Evolutionary conservation across 2,329 filamentous ascomycete genomes (phyloP), one percentile per base, ranked within the genome.

Genomic region (Drechmeria coniospora): DNA sequence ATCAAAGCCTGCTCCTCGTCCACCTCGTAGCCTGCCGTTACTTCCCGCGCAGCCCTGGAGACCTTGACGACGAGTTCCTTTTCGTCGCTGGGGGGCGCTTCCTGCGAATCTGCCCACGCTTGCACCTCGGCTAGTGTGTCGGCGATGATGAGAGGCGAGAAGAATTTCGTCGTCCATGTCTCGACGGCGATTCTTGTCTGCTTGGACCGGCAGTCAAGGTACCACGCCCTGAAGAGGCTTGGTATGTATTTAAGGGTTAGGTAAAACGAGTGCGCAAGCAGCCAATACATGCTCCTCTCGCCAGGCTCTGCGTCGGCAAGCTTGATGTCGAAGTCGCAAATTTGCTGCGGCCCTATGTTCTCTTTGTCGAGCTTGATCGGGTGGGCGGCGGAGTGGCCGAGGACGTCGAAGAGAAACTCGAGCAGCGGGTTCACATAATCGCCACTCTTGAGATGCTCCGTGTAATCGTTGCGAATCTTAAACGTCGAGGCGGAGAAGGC

Each of bases 1-100:
- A 95, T 90, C 8, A 76, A 67, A 32, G 90, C 83, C 17, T 74
- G 74, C 41, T 80, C 73, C 34, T 95, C 87, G 47, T 98, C 90
- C 8, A 98, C 72, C 28, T 80, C 73, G 47, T 93, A 94, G 4
- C 75, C 75, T 0, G 83, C 84, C 9, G 75, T 77, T 20, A 95
- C 71, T 50, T 95, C 87, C 26, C 69, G 68, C 1, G 74, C 73
- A 8, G 69, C 62, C 19, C 67, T 65, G 31, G 75, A 80, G 8
- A 92, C 69, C 47, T 79, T 86, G 31, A 95, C 63, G 1, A 57
- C 43, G 7, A 77, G 54, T 35, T 69, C 62, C 31, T 68, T 63
- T 36, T 74, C 66, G 18, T 70, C 66, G 9, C 44, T 52, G 3
- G 49, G 50, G 0, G 59, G 51, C 1, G 54, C 31, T 13, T 72